Conservation (phyloP, 768 basidiomycete genomes). For the Crucibulum laeve region DNA sequence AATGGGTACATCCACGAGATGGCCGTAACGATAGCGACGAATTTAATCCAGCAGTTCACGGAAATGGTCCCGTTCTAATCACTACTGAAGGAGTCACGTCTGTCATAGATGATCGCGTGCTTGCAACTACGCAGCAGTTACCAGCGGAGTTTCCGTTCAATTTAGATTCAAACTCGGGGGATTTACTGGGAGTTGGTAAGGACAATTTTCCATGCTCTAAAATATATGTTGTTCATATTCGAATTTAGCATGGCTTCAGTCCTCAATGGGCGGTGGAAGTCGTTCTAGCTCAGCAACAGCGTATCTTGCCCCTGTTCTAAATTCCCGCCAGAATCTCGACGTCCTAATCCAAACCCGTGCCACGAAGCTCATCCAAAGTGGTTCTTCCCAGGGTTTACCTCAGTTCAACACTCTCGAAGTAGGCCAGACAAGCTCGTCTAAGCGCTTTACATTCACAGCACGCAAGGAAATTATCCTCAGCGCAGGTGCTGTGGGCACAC, state of each 20-base stretch:
- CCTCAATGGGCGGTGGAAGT: not conserved
- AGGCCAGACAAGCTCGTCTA: not conserved
- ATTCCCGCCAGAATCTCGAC: not conserved
- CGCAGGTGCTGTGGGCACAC: slow-evolving; percentile 9
- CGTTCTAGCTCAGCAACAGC: not conserved
- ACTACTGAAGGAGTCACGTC: not conserved
- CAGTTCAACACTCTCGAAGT: not conserved
- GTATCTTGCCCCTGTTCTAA: not conserved
- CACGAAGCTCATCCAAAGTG: not conserved
- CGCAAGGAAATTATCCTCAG: slow-evolving; percentile 3
- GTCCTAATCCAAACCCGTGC: not conserved
- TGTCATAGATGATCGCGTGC: not conserved
- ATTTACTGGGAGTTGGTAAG: not conserved
- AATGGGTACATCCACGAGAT: not conserved
- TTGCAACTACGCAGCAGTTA: not conserved
- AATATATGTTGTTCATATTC: not conserved
- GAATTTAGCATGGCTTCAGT: not conserved
- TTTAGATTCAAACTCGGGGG: not conserved
- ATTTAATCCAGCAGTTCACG: not conserved
- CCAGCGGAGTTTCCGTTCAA: not conserved
- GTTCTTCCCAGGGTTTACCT: no score
- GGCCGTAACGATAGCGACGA: not conserved
- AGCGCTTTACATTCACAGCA: not conserved
- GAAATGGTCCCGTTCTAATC: not conserved
- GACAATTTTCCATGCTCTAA: not conserved